Percentiles rank a stretch among this genome's conserved stretches.
These are phyloP conservation scores for Lichtheimia corymbifera DNA, from an alignment of 371 early-diverging fungal genomes.

Conservation along the genomic window DNA sequence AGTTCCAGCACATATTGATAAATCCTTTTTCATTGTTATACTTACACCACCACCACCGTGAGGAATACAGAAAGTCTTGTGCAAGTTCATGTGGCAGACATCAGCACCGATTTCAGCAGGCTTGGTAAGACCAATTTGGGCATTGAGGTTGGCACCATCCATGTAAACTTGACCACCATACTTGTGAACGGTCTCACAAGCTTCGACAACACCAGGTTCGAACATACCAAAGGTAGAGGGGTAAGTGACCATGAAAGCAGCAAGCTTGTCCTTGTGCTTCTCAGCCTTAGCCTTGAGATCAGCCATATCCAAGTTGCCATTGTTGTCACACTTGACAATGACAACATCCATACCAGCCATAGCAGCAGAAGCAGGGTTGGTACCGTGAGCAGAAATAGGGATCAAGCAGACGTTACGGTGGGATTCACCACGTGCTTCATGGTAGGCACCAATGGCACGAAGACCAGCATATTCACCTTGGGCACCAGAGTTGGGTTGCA, in stretches of 20 bases:
- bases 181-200: conserved; percentile 85
- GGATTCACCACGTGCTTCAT: conserved; percentile 76
- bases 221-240: conserved; percentile 98
- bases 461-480: conserved; percentile 98
- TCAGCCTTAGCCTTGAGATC: conserved; percentile 88
- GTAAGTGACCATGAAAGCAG: conserved; percentile 97
- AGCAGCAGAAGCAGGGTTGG: conserved; percentile 98
- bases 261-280: conserved; percentile 80
- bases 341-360: conserved; percentile 96
- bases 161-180: conserved; percentile 98
- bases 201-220: conserved; percentile 85
- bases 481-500: conserved; percentile 98
- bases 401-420: conserved; percentile 93
- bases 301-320: conserved; percentile 89
- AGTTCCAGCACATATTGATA: background rate
- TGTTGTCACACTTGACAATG: conserved; percentile 84
- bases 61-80: conserved; percentile 98
- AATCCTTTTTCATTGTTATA: background rate
- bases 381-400: conserved; percentile 97
- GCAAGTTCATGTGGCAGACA: conserved; percentile 97
- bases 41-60: conserved; percentile 96
- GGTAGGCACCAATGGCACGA: conserved; percentile 90
- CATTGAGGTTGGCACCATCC: conserved; percentile 99
- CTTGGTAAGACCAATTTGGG: conserved; percentile 93
- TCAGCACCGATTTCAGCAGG: conserved; percentile 97